Conservation (phyloP, 2,329 filamentous ascomycete genomes). For the Curvularia spicifera region DNA sequence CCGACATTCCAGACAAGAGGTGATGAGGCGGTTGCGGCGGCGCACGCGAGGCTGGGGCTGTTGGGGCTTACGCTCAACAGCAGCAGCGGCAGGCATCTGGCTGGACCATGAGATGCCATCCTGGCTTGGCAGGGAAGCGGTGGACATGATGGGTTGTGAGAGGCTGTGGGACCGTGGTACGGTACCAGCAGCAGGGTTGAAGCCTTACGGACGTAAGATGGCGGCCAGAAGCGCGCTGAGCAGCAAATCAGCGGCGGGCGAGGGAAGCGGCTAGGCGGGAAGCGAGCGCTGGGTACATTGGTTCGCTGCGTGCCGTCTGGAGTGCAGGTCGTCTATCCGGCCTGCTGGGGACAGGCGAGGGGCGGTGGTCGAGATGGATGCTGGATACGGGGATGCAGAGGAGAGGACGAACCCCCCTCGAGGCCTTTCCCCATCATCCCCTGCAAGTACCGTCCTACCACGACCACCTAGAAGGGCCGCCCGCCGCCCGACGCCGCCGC, state of each 20-base stretch:
- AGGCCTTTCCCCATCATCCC: not conserved
- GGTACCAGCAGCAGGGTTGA: not conserved
- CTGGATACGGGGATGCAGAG: not conserved
- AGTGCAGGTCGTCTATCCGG: not conserved
- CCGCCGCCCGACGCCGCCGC: slow-evolving; percentile 12
- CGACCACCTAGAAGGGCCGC: not conserved
- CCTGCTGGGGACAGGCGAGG: not conserved
- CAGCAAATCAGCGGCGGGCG: slow-evolving; percentile 9
- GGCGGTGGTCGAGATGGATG: not conserved
- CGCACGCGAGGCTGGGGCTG: slow-evolving; percentile 41
- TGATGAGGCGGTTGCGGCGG: slow-evolving; percentile 49
- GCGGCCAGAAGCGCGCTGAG: not conserved
- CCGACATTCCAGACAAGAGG: slow-evolving; percentile 56
- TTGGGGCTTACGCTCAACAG: slow-evolving; percentile 25
- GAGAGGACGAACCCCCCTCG: too few species aligned
- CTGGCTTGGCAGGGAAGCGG: slow-evolving; percentile 9
- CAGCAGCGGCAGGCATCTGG: slow-evolving; percentile 4
- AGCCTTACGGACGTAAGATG: slow-evolving; percentile 13
- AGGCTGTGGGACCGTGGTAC: slow-evolving; percentile 1
- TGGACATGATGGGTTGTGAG: slow-evolving; percentile 14
- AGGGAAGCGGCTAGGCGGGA: not conserved
- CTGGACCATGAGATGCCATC: not conserved
- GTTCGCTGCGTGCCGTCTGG: not conserved
- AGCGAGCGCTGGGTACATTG: slow-evolving; percentile 8
- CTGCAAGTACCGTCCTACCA: not conserved